Conservation (phyloP, 2,329 filamentous ascomycete species). For the Didymella pinodella region DNA sequence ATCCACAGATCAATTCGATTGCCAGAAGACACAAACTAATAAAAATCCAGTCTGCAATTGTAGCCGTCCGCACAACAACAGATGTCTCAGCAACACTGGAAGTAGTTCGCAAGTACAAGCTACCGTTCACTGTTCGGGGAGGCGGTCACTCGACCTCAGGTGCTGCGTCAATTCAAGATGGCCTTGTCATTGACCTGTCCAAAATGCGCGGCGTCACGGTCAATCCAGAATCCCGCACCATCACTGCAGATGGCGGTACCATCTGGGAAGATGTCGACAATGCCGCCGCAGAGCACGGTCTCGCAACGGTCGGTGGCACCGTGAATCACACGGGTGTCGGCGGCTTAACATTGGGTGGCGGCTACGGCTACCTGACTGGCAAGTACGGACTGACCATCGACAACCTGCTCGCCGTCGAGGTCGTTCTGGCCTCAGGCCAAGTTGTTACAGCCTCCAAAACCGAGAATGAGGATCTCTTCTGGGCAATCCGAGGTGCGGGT, state of each 20-base stretch:
- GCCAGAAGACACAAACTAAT: background rate
- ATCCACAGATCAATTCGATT: background rate
- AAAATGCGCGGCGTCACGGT: constrained; percentile 61
- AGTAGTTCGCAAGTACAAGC: constrained; percentile 31
- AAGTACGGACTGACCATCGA: constrained; percentile 62
- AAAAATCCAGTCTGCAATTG: constrained; percentile 5
- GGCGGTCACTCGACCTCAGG: constrained; percentile 66
- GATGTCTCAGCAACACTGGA: constrained; percentile 31
- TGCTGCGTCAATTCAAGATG: constrained; percentile 59
- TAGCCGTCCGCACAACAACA: constrained; percentile 24
- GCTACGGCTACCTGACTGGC: constrained; percentile 65
- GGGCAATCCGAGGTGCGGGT: constrained; percentile 51
- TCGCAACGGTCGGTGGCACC: constrained; percentile 69
- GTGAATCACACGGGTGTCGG: constrained; percentile 70
- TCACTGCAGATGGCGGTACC: constrained; percentile 62
- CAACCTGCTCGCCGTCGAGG: constrained; percentile 49
- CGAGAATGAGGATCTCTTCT: constrained; percentile 47
- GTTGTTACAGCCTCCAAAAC: constrained; percentile 43
- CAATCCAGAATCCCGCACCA: constrained; percentile 55
- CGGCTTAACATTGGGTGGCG: constrained; percentile 63
- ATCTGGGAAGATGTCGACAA: constrained; percentile 64
- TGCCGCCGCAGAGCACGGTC: constrained; percentile 58
- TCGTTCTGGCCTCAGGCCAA: constrained; percentile 49
- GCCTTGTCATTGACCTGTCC: constrained; percentile 64
- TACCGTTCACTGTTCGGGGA: constrained; percentile 63